Evolutionary conservation across 2,329 filamentous ascomycete genomes (phyloP).

Genomic region (Fusarium sp.): DNA sequence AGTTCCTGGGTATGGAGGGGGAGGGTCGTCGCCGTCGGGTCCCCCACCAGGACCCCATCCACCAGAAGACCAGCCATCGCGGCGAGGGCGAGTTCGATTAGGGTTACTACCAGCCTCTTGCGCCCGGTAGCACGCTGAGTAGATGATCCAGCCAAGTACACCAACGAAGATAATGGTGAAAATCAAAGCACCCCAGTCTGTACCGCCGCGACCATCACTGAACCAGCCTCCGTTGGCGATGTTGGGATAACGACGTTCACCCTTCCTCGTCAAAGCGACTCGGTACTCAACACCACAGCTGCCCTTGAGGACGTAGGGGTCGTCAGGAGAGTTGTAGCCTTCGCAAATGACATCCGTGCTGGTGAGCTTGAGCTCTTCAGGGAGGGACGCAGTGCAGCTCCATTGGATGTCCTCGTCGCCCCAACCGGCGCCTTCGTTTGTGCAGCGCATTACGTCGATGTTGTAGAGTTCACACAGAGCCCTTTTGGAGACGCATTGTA

Average conservation of each 20-base stretch:
- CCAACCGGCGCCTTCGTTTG: constrained; percentile 85
- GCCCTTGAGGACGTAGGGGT: constrained; percentile 88
- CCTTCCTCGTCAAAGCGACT: constrained; percentile 79
- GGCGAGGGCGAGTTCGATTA: constrained; percentile 26
- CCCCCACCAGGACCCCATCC: constrained; percentile 55
- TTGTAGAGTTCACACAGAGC: constrained; percentile 75
- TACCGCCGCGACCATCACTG: constrained; percentile 46
- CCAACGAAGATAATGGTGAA: constrained; percentile 73
- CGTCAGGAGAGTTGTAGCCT: constrained; percentile 80
- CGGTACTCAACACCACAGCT: constrained; percentile 94
- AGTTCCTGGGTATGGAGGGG: constrained; percentile 58
- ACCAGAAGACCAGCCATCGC: constrained; percentile 50
- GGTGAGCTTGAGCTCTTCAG: constrained; percentile 75
- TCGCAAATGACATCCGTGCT: constrained; percentile 93
- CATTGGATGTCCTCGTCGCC: constrained; percentile 85
- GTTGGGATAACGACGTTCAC: constrained; percentile 76
- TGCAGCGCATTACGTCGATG: constrained; percentile 88
- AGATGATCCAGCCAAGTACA: constrained; percentile 72
- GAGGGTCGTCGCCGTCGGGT: constrained; percentile 62
- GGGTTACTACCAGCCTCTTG: constrained; percentile 20
- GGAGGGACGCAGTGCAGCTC: constrained; percentile 78
- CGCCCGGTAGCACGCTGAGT: constrained; percentile 58
- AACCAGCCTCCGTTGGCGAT: constrained; percentile 57
- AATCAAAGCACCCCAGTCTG: constrained; percentile 55
- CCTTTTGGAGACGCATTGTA: constrained; percentile 78